Evolutionary conservation across 768 basidiomycete species (phyloP), one percentile per base, ranked within the genome.

Genomic region (Heimioporus sp.): DNA sequence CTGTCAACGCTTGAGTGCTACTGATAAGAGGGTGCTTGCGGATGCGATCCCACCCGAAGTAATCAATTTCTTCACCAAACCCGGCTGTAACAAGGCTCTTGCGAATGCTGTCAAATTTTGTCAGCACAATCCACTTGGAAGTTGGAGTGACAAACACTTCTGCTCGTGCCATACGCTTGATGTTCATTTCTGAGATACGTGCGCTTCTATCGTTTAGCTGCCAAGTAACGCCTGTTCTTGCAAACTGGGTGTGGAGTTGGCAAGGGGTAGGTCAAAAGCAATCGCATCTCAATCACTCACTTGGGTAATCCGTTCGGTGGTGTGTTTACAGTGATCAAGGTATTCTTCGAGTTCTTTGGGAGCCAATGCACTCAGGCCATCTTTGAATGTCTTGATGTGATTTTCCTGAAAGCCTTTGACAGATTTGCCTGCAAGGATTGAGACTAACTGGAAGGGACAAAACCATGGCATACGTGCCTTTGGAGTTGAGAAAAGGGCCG

Each of bases 21-120:
- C 53, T 65, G 39, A 70, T 68, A 31, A 66, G 47, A 13, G 62
- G 50, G 48, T 69, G 69, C 35, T 53, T 63, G 54, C 65, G 56
- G 16, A 68, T 61, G 20, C 65, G 69, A 20, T 66, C 63, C 67
- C 67, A 70, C 20, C 62, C 62, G 51, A 69, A 64, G 56, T 59
- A 37, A 38, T 65, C 57, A 4, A 68, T 62, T 39, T 71, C 66
- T 37, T 66, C 58, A 46, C 31, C 30, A 24, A 69, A 68, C 8
- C 62, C 63, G 17, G 48, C 15, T 17, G 54, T 39, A 15, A 60
- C 31, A 32, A 68, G 58, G 44, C 24, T 37, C 15, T 56, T 48
- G 32, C 20, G 56, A 15, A 68, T 57, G 20, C 69, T 68, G 46
- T 17, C 24, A 39, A 24, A 49, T 31, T 13, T 4, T 24, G 15